Evolutionary conservation across 768 basidiomycete species (phyloP).

Genomic region (Boletales sp.): DNA sequence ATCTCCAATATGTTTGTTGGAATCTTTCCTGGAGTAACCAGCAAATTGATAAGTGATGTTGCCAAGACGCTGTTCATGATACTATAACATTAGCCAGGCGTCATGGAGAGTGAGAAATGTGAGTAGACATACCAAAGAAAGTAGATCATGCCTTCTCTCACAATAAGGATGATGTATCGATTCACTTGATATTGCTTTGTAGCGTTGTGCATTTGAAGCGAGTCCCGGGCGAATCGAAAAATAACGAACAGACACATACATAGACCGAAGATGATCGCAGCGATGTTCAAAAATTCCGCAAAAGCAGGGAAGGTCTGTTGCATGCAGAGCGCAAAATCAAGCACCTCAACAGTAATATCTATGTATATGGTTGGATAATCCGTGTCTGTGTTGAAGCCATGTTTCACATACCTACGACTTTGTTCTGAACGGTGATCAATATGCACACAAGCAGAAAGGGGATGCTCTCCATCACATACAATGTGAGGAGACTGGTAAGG

Average conservation of each 20-base stretch:
- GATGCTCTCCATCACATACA: no score
- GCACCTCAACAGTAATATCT: background rate
- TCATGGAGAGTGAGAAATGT: no score
- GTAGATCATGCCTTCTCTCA: background rate
- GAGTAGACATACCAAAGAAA: background rate
- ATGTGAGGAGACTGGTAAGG: no score
- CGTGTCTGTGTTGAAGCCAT: background rate
- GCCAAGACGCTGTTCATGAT: background rate
- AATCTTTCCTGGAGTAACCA: background rate
- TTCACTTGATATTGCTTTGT: no score
- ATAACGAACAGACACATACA: background rate
- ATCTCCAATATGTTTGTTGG: background rate
- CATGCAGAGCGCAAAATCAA: background rate
- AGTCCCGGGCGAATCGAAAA: no score
- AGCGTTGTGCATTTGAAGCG: no score
- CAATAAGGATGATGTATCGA: background rate
- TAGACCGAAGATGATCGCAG: background rate
- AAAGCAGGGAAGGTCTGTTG: background rate
- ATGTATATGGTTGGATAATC: background rate
- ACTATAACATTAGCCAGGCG: no score
- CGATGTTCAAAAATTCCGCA: background rate
- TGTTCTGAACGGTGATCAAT: background rate
- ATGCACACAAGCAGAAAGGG: background rate
- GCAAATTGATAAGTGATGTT: background rate
- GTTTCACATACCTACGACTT: background rate